phyloP scores from a whole-genome alignment of 306 rosid genomes.

The Casuarina glauca region DNA sequence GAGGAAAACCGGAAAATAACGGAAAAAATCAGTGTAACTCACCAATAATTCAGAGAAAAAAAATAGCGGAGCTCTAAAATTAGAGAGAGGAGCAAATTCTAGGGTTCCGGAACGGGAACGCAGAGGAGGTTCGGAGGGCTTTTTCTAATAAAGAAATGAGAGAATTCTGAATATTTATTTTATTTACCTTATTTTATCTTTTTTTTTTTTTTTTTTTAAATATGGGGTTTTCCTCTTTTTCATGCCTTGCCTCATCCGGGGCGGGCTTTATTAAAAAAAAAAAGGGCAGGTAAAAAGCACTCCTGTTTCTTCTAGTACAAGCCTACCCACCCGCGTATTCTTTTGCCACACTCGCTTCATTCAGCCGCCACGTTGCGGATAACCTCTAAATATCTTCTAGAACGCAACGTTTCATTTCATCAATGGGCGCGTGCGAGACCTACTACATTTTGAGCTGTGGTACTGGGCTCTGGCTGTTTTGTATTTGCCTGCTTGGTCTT shows the following conservation, averaged over 20 bases:
- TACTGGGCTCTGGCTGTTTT: neutral
- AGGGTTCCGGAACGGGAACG: slow-evolving; percentile 37
- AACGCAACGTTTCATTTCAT: neutral
- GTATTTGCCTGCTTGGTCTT: slow-evolving; percentile 6
- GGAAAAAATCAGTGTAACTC: slow-evolving; percentile 29
- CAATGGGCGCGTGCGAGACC: no score
- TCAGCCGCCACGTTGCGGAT: neutral
- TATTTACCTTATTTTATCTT: slow-evolving; percentile 12
- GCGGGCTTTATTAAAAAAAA: neutral
- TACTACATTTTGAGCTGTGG: no score
- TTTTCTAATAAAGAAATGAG: slow-evolving; percentile 28
- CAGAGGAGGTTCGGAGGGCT: slow-evolving; percentile 27
- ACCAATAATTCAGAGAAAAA: slow-evolving; percentile 39
- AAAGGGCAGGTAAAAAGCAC: slow-evolving; percentile 29
- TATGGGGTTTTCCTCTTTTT: slow-evolving; percentile 18
- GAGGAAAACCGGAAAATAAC: slow-evolving; percentile 24
- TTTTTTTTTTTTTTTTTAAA: neutral
- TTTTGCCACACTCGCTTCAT: neutral
- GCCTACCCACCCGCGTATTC: neutral
- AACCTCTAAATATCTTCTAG: neutral
- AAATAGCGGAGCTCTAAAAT: slow-evolving; percentile 33
- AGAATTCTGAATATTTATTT: slow-evolving; percentile 30
- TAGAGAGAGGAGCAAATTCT: slow-evolving; percentile 32
- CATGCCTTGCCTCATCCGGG: slow-evolving; percentile 21
- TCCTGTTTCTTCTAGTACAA: slow-evolving; percentile 18